Conservation (phyloP, 1,284 basidiomycete genomes). For the Leccinum fallax region DNA sequence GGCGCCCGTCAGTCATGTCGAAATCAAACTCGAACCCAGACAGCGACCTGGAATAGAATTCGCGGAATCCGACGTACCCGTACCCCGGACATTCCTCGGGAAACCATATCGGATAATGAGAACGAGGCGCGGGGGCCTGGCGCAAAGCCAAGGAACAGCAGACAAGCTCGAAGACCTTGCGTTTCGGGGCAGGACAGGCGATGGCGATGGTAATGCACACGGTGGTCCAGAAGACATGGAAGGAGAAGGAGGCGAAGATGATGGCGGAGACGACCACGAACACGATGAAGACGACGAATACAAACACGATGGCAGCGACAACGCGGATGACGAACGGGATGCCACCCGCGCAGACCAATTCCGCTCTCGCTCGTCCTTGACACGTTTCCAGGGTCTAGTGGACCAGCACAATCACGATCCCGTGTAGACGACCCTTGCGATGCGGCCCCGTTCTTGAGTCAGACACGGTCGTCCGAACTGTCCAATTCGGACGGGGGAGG, state of each 20-base stretch:
- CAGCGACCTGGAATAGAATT: background rate
- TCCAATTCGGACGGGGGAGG: too few species aligned
- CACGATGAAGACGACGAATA: background rate
- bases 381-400: background rate
- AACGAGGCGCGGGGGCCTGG: background rate
- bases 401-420: too few species aligned
- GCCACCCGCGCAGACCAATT: background rate
- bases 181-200: background rate
- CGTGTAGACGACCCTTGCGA: too few species aligned
- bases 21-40: background rate
- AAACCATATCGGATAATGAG: constrained; percentile 12
- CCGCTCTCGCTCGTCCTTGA: constrained; percentile 13
- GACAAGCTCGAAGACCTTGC: background rate
- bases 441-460: too few species aligned
- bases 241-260: background rate
- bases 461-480: too few species aligned
- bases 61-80: constrained; percentile 4
- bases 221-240: background rate
- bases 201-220: background rate
- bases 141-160: background rate
- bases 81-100: constrained; percentile 25
- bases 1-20: background rate
- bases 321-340: background rate
- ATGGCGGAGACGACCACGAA: background rate
- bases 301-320: background rate